Conservation (phyloP, 78 protist genomes). For the Pigoraptor vietnamica region DNA sequence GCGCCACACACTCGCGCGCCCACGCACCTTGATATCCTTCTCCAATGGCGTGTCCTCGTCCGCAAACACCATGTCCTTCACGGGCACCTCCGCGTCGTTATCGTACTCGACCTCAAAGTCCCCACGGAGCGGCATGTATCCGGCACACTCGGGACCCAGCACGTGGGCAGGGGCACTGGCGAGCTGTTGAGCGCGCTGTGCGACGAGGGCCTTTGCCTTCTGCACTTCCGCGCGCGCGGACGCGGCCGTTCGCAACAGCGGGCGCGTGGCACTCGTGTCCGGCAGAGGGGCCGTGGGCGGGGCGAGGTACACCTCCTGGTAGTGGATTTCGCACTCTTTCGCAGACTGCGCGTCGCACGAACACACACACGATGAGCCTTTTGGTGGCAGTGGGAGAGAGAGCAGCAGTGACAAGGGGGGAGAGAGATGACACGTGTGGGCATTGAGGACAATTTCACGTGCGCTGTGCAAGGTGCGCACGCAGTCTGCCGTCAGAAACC, state of each 20-base stretch:
- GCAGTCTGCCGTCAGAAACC: too few species aligned
- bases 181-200: not conserved
- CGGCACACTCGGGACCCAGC: not conserved
- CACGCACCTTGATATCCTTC: not conserved
- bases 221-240: not conserved
- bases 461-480: too few species aligned
- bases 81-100: not conserved
- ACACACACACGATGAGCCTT: too few species aligned
- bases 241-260: not conserved
- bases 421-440: too few species aligned
- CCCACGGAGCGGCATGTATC: not conserved
- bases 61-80: not conserved
- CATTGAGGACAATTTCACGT: too few species aligned
- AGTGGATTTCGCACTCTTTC: not conserved
- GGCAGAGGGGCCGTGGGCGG: not conserved
- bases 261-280: not conserved
- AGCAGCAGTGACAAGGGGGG: too few species aligned
- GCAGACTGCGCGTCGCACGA: not conserved
- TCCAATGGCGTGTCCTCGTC: not conserved
- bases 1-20: not conserved
- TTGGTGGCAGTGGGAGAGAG: too few species aligned
- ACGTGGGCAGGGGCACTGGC: not conserved
- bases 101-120: conserved; percentile 1
- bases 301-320: not conserved
- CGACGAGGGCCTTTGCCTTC: not conserved